Percentiles rank a stretch among this genome's conserved stretches.
These are phyloP conservation scores for Mollisia scopiformis DNA, from an alignment of 2,329 filamentous ascomycete genomes.

Conservation along the genomic window DNA sequence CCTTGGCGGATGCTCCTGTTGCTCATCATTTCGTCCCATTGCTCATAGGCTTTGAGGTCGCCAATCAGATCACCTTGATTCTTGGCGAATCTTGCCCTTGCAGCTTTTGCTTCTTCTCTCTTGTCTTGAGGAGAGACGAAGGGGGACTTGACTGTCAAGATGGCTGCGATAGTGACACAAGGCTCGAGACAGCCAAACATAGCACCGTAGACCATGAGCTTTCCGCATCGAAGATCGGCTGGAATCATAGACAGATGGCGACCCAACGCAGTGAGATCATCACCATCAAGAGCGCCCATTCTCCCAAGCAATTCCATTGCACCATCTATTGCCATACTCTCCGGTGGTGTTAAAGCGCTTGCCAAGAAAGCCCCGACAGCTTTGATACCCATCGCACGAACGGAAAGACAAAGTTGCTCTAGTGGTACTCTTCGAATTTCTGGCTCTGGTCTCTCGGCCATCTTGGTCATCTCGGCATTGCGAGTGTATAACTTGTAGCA, in stretches of 20 bases:
- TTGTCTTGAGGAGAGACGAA: constrained; percentile 85
- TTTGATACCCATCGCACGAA: constrained; percentile 89
- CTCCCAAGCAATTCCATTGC: constrained; percentile 77
- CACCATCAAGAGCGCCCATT: constrained; percentile 87
- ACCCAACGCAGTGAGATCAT: constrained; percentile 87
- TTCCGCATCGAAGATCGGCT: constrained; percentile 88
- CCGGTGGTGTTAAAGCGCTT: constrained; percentile 87
- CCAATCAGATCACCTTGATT: constrained; percentile 88
- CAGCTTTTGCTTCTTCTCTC: constrained; percentile 79
- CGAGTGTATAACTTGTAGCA: constrained; percentile 96
- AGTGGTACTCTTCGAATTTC: constrained; percentile 92
- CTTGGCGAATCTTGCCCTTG: constrained; percentile 72
- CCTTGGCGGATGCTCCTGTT: constrained; percentile 60
- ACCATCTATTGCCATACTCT: constrained; percentile 81
- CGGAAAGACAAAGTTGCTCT: constrained; percentile 91
- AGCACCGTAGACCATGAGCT: constrained; percentile 92
- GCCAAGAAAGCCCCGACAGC: constrained; percentile 82
- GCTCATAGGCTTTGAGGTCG: constrained; percentile 80
- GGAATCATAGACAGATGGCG: constrained; percentile 94
- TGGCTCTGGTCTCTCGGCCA: constrained; percentile 87
- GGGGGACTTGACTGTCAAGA: constrained; percentile 85
- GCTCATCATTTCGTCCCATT: constrained; percentile 72
- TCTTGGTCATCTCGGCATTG: constrained; percentile 77
- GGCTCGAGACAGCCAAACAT: constrained; percentile 92
- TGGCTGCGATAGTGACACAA: constrained; percentile 85